These are phyloP conservation scores for Thelonectria rubi DNA, from an alignment of 2,329 filamentous ascomycete genomes.

Conservation along the genomic window DNA sequence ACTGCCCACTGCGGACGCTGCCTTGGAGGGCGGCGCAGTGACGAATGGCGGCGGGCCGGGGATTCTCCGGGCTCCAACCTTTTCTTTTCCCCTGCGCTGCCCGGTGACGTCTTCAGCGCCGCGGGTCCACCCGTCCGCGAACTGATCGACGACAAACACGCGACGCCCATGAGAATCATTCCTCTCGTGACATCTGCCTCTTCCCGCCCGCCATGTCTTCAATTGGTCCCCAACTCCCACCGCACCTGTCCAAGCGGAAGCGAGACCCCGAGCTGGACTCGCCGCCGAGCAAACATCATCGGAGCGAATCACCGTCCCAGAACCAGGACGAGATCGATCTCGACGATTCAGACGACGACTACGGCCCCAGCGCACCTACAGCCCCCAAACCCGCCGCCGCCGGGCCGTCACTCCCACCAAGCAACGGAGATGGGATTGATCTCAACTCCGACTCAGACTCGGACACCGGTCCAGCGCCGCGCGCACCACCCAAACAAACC, in stretches of 20 bases:
- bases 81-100: slow-evolving; percentile 15
- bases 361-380: slow-evolving; percentile 49
- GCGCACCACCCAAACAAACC: slow-evolving; percentile 48
- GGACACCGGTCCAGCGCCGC: slow-evolving; percentile 50
- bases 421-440: slow-evolving; percentile 54
- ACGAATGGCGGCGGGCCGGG: slow-evolving; percentile 37
- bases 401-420: slow-evolving; percentile 37
- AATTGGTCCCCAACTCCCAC: slow-evolving; percentile 75
- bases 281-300: slow-evolving; percentile 53
- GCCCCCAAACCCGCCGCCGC: slow-evolving; percentile 27
- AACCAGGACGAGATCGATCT: slow-evolving; percentile 61
- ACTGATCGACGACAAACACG: slow-evolving; percentile 19
- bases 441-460: slow-evolving; percentile 51
- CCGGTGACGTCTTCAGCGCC: slow-evolving; percentile 40
- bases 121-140: slow-evolving; percentile 12
- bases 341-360: slow-evolving; percentile 54
- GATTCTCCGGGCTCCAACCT: slow-evolving; percentile 38
- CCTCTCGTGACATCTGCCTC: background rate
- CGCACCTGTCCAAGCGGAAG: slow-evolving; percentile 72
- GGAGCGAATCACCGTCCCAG: slow-evolving; percentile 42
- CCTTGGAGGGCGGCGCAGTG: slow-evolving; percentile 31
- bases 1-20: slow-evolving; percentile 26
- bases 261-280: slow-evolving; percentile 53
- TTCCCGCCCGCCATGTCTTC: slow-evolving; percentile 63
- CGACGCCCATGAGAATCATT: slow-evolving; percentile 10